Conservation (phyloP, 2,329 filamentous ascomycete species). For the Spiromastix sp. region DNA sequence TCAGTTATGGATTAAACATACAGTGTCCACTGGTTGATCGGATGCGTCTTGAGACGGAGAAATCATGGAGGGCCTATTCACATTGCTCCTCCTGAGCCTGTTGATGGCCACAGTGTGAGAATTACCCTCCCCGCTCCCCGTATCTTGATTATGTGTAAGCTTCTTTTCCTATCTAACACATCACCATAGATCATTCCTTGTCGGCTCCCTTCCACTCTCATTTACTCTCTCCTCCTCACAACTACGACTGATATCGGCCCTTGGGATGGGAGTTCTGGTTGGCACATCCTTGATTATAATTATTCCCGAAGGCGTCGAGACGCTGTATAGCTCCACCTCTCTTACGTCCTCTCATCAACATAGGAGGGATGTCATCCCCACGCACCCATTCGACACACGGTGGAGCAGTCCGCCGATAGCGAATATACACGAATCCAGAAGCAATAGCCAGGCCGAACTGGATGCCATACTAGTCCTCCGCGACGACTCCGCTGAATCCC, state of each 20-base stretch:
- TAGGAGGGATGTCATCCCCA: conserved; percentile 13
- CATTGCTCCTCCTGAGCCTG: conserved; percentile 53
- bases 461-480: conserved; percentile 2
- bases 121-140: background rate
- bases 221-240: conserved; percentile 80
- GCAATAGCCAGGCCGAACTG: no score
- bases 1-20: no score
- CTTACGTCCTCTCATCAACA: conserved; percentile 22
- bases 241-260: conserved; percentile 76
- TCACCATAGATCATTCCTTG: conserved; percentile 69
- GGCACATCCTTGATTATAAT: conserved; percentile 95
- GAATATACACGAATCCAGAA: no score
- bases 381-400: conserved; percentile 14
- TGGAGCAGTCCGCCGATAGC: conserved; percentile 5
- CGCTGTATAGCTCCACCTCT: conserved; percentile 55
- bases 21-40: background rate
- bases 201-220: conserved; percentile 80
- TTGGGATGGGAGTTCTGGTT: conserved; percentile 88
- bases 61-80: conserved; percentile 52
- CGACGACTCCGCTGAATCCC: conserved; percentile 4
- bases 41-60: background rate
- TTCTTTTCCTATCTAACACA: background rate
- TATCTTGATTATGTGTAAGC: no score
- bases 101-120: conserved; percentile 56
- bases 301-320: conserved; percentile 92